These are phyloP conservation scores for Tetraselmis chui DNA, from an alignment of 139 green algal genomes.

Conservation along the genomic window DNA sequence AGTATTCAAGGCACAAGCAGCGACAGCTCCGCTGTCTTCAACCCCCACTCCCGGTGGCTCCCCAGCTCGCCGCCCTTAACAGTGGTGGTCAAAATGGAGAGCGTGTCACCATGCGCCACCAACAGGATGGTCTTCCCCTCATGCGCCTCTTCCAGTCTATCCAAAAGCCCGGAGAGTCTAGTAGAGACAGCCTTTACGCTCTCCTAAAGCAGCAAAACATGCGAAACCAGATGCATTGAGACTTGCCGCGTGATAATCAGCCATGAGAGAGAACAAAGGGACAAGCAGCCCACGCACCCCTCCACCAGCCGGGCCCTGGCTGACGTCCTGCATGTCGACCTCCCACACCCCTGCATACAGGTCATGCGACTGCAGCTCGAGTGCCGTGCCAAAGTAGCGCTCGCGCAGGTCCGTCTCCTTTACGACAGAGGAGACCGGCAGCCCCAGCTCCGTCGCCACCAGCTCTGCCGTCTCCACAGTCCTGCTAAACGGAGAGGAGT, in stretches of 20 bases:
- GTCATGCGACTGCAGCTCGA: slow-evolving; percentile 8
- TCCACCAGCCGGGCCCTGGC: neutral
- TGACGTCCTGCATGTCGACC: neutral
- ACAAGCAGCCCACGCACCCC: neutral
- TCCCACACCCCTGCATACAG: neutral
- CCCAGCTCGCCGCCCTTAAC: neutral
- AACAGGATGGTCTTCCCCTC: slow-evolving; percentile 4
- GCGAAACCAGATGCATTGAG: neutral
- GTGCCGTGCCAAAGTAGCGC: slow-evolving; percentile 13
- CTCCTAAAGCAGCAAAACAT: neutral
- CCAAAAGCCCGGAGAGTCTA: neutral
- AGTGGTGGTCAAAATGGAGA: slow-evolving; percentile 13
- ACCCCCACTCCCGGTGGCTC: neutral
- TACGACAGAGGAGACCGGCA: neutral
- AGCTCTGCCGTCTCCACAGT: slow-evolving; percentile 20
- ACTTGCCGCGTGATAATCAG: neutral
- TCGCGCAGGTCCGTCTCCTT: slow-evolving; percentile 5
- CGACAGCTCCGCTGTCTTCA: neutral
- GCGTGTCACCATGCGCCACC: slow-evolving; percentile 17
- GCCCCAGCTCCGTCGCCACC: neutral
- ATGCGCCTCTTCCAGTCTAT: neutral
- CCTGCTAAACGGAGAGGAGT: slow-evolving; percentile 17
- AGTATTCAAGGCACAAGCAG: neutral
- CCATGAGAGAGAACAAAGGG: neutral
- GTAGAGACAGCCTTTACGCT: neutral